These are phyloP conservation scores for Corylus americana DNA, from an alignment of 306 rosid species.

Conservation along the genomic window DNA sequence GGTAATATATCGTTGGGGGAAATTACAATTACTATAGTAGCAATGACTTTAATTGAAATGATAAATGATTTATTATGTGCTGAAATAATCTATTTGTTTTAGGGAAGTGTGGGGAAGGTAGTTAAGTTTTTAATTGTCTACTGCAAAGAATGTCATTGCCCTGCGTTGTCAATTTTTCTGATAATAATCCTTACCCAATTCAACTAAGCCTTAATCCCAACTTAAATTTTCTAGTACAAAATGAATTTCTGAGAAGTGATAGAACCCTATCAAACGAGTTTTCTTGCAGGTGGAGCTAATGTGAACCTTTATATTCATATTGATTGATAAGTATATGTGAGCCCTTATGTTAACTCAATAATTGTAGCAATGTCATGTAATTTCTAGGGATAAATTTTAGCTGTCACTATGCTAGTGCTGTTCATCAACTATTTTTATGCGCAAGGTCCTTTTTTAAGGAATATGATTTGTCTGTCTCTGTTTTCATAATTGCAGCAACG, in stretches of 20 bases:
- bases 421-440: too few relatives aligned
- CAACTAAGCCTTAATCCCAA: neutral
- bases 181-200: neutral
- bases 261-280: neutral
- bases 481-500: neutral
- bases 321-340: neutral
- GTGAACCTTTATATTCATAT: neutral
- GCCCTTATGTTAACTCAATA: neutral
- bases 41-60: neutral
- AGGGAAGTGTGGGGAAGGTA: constrained; percentile 11
- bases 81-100: neutral
- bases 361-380: neutral
- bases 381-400: constrained; percentile 1
- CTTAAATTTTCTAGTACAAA: neutral
- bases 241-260: neutral
- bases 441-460: neutral
- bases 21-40: neutral
- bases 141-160: constrained; percentile 1
- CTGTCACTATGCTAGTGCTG: constrained; percentile 5
- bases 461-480: neutral
- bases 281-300: neutral
- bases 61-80: neutral
- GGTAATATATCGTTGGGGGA: constrained; percentile 42
- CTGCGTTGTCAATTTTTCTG: neutral
- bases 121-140: neutral